Percentiles rank a stretch among this genome's conserved stretches.
phyloP scores from a whole-genome alignment of 2,329 filamentous ascomycete species.

The Ophiostoma himal-ulmi region DNA sequence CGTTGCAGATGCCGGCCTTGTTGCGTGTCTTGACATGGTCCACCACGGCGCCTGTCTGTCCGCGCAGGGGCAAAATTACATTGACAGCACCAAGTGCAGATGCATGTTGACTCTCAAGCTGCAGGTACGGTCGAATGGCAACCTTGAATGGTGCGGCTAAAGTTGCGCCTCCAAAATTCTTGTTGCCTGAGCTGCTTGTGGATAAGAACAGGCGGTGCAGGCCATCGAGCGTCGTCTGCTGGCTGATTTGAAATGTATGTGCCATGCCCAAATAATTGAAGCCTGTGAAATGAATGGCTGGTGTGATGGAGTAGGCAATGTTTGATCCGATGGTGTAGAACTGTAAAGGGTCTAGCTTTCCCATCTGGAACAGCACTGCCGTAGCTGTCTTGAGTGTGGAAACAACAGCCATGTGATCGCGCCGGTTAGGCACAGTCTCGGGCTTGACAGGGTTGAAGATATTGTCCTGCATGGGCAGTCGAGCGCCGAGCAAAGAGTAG shows the following conservation, averaged over 20 bases:
- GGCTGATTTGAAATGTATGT: conserved; percentile 56
- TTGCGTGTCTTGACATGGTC: conserved; percentile 55
- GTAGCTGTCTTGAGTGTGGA: conserved; percentile 54
- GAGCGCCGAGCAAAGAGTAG: conserved; percentile 41
- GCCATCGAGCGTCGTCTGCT: conserved; percentile 55
- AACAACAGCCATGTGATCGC: conserved; percentile 41
- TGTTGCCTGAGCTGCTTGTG: conserved; percentile 30
- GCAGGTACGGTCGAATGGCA: conserved; percentile 57
- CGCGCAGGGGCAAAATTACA: conserved; percentile 61
- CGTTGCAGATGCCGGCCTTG: conserved; percentile 54
- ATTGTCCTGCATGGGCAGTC: conserved; percentile 39
- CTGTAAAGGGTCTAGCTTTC: conserved; percentile 57
- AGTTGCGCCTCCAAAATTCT: conserved; percentile 60
- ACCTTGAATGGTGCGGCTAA: conserved; percentile 67
- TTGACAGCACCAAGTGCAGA: conserved; percentile 67
- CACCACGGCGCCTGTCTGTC: conserved; percentile 36
- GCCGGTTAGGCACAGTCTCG: conserved; percentile 37
- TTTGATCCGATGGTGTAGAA: conserved; percentile 65
- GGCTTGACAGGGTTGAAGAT: conserved; percentile 52
- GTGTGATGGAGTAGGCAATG: conserved; percentile 63
- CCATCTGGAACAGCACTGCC: conserved; percentile 54
- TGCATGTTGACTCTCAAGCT: conserved; percentile 62
- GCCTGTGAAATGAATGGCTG: conserved; percentile 66
- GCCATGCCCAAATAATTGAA: conserved; percentile 61
- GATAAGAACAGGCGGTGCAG: conserved; percentile 54